Evolutionary conservation across 108 stramenopile genomes (phyloP), one percentile per base, ranked within the genome.

Genomic region (Nitzschia sp.): DNA sequence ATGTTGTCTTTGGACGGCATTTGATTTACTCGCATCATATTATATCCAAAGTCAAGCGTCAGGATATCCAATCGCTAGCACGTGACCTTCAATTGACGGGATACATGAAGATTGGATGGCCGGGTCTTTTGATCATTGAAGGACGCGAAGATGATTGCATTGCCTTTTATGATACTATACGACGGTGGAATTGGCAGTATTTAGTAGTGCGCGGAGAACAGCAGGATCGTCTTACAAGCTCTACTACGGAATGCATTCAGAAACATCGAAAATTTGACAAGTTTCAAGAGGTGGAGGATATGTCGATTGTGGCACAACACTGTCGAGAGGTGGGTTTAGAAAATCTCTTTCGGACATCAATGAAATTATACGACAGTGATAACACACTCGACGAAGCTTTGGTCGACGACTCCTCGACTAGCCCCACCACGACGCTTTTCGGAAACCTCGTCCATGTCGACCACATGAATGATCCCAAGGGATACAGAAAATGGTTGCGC

Each of bases 21-120:
- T 55, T 85, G 13, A 91, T 94, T 30, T 89, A 91, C 59, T 91
- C 88, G 4, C 93, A 94, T 80, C 93, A 94, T 59, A 94, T 94
- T 31, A 94, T 94, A 73, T 82, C 93, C 32, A 87, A 87, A 68
- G 68, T 69, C 19, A 94, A 94, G 59, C 85, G 93, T 33, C 74
- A 54, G 30, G 85, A 77, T 25, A 79, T 94, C 23, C 66, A 60
- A 33, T 68, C 74, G 45, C 70, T 94, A 26, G 88, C 88, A 19
- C 42, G 57, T 5, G 71, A 89, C 23, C 78, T 81, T 48, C 59
- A 79, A 23, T 58, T 94, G 9, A 86, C 87, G 11, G 93, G 93
- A 28, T 91, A 81, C 66, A 72, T 75, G 26, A 94, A 94, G 62
- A 82, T 87, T 72, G 93, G 93, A 5, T 94, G 93, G 90, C 89